Evolutionary conservation across 2,329 filamentous ascomycete species (phyloP), one percentile per base, ranked within the genome.

Genomic region (Lecanosticta acicola): DNA sequence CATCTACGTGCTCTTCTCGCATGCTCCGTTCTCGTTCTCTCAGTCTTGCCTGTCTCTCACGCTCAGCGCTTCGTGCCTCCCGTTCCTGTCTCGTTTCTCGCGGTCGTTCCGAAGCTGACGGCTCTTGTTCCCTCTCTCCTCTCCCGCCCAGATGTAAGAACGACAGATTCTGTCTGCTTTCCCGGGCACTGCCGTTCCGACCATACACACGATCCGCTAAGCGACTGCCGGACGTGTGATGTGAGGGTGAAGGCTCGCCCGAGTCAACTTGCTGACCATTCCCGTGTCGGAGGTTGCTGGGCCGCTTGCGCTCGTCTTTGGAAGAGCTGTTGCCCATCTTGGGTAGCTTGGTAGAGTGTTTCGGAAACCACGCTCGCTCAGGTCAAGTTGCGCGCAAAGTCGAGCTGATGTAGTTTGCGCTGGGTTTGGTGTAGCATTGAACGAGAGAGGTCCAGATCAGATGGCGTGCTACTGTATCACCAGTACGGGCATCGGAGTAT

Each of bases 11-110:
- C 64, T 98, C 93, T 59, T 96, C 90, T 53, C 76, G 82, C 71
- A 97, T 81, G 62, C 93, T 98, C 55, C 85, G 79, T 66, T 95
- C 90, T 39, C 93, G 80, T 66, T 98, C 93, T 65, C 88, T 88
- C 35, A 84, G 69, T 47, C 93, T 77, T 32, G 79, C 76, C 13
- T 78, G 72, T 37, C 87, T 81, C 66, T 97, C 91, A 60, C 82
- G 85, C 66, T 96, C 91, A 45, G 88, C 71, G 52, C 84, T 85
- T 52, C 91, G 79, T 16, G 88, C 88, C 65, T 98, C 93, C 34
- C 88, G 80, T 69, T 97, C 93, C 58, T 91, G 87, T 63, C 84
- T 90, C 5, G 89, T 96, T 70, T 97, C 91, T 48, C 87, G 80
- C 47, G 88, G 83, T 34, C 75, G 70, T 58, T 82, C 78, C 18